Evolutionary conservation across 78 protist species (phyloP).

Genomic region (Capsaspora owczarzaki): DNA sequence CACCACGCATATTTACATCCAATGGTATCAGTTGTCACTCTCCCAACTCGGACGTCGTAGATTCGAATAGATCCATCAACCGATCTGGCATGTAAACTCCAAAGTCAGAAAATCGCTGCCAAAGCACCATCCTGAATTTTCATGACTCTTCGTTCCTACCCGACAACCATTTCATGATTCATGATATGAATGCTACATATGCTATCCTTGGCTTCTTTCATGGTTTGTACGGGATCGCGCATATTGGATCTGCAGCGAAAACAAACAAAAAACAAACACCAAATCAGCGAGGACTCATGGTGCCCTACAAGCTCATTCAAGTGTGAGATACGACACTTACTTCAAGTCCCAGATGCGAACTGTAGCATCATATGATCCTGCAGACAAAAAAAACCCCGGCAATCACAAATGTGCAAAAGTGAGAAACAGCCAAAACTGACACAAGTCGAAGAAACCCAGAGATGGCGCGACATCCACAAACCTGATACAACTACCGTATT

Average conservation of each 20-base stretch:
- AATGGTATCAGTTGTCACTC: neutral
- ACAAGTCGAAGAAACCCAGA: no score
- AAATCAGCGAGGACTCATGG: no score
- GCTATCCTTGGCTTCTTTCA: constrained; percentile 3
- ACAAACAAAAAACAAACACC: no score
- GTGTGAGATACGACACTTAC: neutral
- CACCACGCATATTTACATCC: no score
- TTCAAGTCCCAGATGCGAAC: constrained; percentile 16
- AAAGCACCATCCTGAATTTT: no score
- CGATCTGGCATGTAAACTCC: no score
- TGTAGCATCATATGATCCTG: constrained; percentile 15
- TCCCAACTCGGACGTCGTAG: constrained; percentile 9
- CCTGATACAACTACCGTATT: neutral
- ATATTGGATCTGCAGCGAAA: no score
- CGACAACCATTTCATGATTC: neutral
- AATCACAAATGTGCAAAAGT: neutral
- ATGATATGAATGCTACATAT: neutral
- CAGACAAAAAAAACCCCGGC: neutral
- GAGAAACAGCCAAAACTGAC: neutral
- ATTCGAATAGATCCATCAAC: constrained; percentile 1
- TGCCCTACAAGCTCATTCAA: no score
- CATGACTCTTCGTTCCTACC: no score
- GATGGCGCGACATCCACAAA: neutral
- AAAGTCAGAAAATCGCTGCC: no score
- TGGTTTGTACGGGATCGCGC: neutral